Percentiles rank a stretch among this genome's conserved stretches.
Evolutionary conservation across 257 asterid genomes (phyloP).

Genomic region (Handroanthus guayacan): DNA sequence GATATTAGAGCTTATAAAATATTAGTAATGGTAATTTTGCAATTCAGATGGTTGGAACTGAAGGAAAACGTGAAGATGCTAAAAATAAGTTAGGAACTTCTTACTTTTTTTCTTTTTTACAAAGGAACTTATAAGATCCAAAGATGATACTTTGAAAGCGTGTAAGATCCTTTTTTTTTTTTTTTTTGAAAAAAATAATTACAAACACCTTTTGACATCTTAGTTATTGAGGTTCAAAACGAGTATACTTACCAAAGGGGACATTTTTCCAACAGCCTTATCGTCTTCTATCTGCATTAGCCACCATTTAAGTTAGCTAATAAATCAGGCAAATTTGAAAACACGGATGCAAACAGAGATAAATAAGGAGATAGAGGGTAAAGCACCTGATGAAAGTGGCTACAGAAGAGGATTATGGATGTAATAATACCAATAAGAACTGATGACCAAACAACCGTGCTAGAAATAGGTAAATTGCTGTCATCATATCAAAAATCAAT

Average conservation of each 20-base stretch:
- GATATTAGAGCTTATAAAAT: no score
- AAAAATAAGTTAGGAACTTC: no score
- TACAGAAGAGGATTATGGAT: constrained; percentile 69
- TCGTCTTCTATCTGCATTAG: constrained; percentile 57
- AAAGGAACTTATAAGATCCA: no score
- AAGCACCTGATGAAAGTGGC: constrained; percentile 75
- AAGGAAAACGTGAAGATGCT: no score
- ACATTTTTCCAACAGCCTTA: constrained; percentile 63
- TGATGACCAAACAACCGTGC: constrained; percentile 55
- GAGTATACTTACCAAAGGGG: constrained; percentile 64
- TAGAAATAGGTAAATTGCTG: constrained; percentile 57
- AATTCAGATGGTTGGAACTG: no score
- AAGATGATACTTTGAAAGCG: no score
- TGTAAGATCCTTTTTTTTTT: no score
- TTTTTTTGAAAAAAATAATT: no score
- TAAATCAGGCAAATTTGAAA: neutral
- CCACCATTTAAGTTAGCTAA: constrained; percentile 18
- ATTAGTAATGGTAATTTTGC: no score
- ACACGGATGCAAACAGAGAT: neutral
- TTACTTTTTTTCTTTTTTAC: no score
- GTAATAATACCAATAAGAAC: constrained; percentile 65
- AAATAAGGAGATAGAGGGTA: neutral
- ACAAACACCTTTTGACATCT: no score
- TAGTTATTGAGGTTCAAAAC: no score
- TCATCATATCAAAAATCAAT: constrained; percentile 7